Evolutionary conservation across 345 rosid genomes (phyloP), one percentile per base, ranked within the genome.

Genomic region (Alliaria petiolata): DNA sequence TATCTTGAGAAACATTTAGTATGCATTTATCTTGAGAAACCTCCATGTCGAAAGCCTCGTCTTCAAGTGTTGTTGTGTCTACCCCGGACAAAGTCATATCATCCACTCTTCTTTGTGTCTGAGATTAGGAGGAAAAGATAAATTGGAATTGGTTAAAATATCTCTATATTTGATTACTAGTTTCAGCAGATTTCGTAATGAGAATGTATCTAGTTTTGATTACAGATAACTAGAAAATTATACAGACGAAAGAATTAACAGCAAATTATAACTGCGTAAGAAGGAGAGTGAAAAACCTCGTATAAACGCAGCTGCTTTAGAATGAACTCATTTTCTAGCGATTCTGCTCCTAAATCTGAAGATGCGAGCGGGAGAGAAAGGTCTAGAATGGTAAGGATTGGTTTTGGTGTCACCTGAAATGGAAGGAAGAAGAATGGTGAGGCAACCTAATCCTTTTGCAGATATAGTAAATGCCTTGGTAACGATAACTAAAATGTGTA

Each of bases 11-110:
- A n/a, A n/a, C n/a, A n/a, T n/a, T 77, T 75, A 95, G 77, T 64
- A 95, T 91, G 79, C 98, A 91, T 83, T 80, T 85, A 77, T 95
- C 99, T 82, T 88, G 99, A 74, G 96, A 86, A 31, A 90, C 87
- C 80, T 89, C 93, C 15, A 77, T 49, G 61, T 78, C 82, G 59
- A 89, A 95, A 78, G 92, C 92, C 57, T 87, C 90, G n/a, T 95
- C 93, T 61, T 88, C 97, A 22, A 91, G 88, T 28, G 78, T 62
- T 55, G 76, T 54, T 17, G 87, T 69, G 75, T 91, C 86, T 75
- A 83, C 76, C 65, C 92, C 86, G 30, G 76, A 80, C 51, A 28
- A 64, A 67, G 82, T 76, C 67, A 59, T 68, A 69, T 80, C 87
- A 70, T 89, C 95, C 67, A 89, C 84, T 64, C 77, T 82, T 67